These are phyloP conservation scores for Drechslera avenae DNA, from an alignment of 2,329 filamentous ascomycete species.

Conservation along the genomic window DNA sequence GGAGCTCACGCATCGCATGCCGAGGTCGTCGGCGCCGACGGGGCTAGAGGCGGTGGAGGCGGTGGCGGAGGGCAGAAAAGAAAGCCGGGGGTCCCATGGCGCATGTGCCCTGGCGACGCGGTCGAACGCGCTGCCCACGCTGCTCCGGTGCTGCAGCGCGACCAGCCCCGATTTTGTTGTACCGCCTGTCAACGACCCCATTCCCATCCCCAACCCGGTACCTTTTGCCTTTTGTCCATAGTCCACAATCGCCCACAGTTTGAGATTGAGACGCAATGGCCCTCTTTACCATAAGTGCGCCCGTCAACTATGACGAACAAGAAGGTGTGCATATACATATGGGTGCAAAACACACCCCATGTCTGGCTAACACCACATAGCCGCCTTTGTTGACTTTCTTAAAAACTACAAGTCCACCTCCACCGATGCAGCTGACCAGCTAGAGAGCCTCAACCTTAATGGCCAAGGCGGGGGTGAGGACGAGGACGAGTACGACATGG, in stretches of 20 bases:
- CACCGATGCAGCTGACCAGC: conserved; percentile 75
- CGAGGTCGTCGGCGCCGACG: conserved; percentile 39
- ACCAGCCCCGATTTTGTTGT: conserved; percentile 34
- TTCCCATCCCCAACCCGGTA: conserved; percentile 14
- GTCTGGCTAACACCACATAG: conserved; percentile 56
- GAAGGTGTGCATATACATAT: conserved; percentile 65
- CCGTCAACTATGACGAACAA: conserved; percentile 88
- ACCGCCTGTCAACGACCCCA: conserved; percentile 28
- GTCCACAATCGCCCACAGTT: not conserved
- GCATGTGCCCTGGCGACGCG: conserved; percentile 25
- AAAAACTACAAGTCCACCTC: conserved; percentile 82
- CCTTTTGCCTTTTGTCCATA: conserved; percentile 4
- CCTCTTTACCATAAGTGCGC: conserved; percentile 77
- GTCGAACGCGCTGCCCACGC: conserved; percentile 34
- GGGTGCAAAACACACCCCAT: conserved; percentile 16
- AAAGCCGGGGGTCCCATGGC: conserved; percentile 26
- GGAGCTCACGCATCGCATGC: conserved; percentile 22
- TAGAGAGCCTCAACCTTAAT: conserved; percentile 83
- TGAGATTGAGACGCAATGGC: conserved; percentile 66
- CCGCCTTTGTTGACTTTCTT: conserved; percentile 85
- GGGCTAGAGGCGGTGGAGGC: too few relatives aligned
- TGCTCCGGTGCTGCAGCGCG: conserved; percentile 37
- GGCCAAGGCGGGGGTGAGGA: conserved; percentile 68
- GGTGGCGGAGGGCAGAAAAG: conserved; percentile 32
- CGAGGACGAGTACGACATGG: conserved; percentile 90